Conservation (phyloP, 208 protist genomes). For the Trypanosoma congolense region DNA sequence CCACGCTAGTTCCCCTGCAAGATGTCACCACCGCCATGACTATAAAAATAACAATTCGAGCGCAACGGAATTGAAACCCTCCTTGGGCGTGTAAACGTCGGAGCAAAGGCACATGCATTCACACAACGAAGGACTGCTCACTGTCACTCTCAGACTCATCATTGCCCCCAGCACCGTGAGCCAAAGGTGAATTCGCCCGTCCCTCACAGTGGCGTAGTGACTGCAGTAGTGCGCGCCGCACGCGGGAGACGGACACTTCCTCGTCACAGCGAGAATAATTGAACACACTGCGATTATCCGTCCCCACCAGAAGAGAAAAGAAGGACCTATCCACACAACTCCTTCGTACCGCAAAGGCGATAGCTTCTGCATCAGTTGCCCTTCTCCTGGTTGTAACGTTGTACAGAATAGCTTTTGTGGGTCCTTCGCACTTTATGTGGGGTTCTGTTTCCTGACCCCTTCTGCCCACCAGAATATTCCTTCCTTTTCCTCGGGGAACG, state of each 20-base stretch:
- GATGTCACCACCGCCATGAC: no score
- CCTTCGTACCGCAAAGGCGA: conserved; percentile 61
- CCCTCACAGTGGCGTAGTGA: conserved; percentile 21
- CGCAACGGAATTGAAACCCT: no score
- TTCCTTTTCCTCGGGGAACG: conserved; percentile 6
- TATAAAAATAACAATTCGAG: no score
- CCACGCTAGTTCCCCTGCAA: no score
- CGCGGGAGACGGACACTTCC: conserved; percentile 39
- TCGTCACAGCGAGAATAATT: conserved; percentile 32
- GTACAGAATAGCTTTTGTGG: conserved; percentile 41
- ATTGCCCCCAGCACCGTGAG: background rate
- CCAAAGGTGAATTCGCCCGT: background rate
- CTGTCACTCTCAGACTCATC: background rate
- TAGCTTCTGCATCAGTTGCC: conserved; percentile 58
- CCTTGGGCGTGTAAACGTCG: no score
- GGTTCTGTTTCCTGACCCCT: background rate
- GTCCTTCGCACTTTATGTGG: no score
- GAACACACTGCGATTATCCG: conserved; percentile 29
- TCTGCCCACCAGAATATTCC: background rate
- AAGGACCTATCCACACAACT: conserved; percentile 53
- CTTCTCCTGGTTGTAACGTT: conserved; percentile 41
- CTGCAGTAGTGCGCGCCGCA: conserved; percentile 43
- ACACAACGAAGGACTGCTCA: no score
- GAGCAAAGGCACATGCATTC: no score
- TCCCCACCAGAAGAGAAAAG: conserved; percentile 17